Conservation (phyloP, 768 basidiomycete species). For the Polyporus arcularius region DNA sequence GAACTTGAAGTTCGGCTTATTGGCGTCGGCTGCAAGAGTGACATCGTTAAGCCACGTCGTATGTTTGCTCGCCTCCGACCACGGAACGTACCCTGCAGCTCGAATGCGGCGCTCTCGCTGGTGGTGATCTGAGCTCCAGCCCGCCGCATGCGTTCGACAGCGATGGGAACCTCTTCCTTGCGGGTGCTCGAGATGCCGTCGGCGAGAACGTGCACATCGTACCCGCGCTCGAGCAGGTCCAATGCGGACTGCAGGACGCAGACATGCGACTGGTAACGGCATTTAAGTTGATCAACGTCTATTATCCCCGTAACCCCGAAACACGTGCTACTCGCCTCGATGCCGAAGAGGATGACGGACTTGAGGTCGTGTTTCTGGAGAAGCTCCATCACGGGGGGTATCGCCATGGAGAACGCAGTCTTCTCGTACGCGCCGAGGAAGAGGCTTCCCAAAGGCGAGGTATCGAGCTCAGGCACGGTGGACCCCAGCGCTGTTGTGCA, state of each 20-base stretch:
- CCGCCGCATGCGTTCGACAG: constrained; percentile 66
- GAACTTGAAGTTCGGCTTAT: constrained; percentile 64
- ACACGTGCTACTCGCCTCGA: constrained; percentile 60
- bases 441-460: constrained; percentile 53
- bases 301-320: not conserved
- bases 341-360: constrained; percentile 79
- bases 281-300: not conserved
- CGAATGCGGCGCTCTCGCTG: constrained; percentile 80
- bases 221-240: constrained; percentile 54
- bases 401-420: constrained; percentile 84
- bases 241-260: constrained; percentile 86
- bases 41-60: not conserved
- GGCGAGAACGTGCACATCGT: constrained; percentile 69
- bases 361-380: constrained; percentile 51
- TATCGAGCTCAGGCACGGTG: constrained; percentile 63
- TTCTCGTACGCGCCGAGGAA: constrained; percentile 71
- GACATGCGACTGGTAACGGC: constrained; percentile 67
- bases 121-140: constrained; percentile 79
- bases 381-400: constrained; percentile 58
- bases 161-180: constrained; percentile 75
- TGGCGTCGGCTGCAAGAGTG: constrained; percentile 53
- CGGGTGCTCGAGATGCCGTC: constrained; percentile 87
- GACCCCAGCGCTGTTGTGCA: constrained; percentile 59
- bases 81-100: constrained; percentile 58
- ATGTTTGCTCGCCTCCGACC: not conserved